Base-by-base conservation (phyloP, 805 yeast genomes). In the Barnettozyma californica region DNA sequence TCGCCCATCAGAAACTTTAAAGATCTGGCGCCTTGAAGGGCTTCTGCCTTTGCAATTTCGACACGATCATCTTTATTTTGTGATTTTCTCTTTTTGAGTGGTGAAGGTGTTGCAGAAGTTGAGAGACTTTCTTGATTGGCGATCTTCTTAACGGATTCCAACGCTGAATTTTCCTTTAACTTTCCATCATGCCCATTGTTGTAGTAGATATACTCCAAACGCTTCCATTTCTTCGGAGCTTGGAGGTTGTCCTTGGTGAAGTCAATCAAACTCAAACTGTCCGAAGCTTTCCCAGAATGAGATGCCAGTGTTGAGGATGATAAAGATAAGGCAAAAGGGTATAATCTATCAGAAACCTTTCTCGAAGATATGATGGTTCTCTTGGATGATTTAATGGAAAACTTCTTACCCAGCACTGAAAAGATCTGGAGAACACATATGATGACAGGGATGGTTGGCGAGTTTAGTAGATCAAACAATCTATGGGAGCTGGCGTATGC, bases 401-500 rank as follows among this genome's bases (percentile, higher is more conserved):
- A 81, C 46, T 84, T 72, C 56, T 83, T 87, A 7, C 81, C 84
- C 41, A 86, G 62, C 14, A 80, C 66, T 1, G 79, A 74, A 33
- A 81, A 75, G 9, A 81, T 83, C 49, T 77, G 80, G 57, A 88
- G 66, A 0, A 89, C 82, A 2, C 76, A 70, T 19, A 82, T 65
- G 46, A 83, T 74, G 9, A 90, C 77, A 20, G 74, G 73, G 27
- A 84, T 65, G 9, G 84, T 78, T 14, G 83, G 81, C 14, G 84
- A 74, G 47, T 76, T 76, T 41, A 88, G 60, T 52, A 90, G 66
- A 39, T 71, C 69, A 50, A 74, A 78, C 47, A 90, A 71, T 34
- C 82, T 70, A 44, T 83, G 84, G 18, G 78, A 67, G 19, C 89
- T 81, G n/a, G 81, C 70, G 62, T 87, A 90, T 21, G 87, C 71